Evolutionary conservation across 116 monocot genomes (phyloP), one percentile per base, ranked within the genome.

Genomic region (Papilionanthe hybrid): DNA sequence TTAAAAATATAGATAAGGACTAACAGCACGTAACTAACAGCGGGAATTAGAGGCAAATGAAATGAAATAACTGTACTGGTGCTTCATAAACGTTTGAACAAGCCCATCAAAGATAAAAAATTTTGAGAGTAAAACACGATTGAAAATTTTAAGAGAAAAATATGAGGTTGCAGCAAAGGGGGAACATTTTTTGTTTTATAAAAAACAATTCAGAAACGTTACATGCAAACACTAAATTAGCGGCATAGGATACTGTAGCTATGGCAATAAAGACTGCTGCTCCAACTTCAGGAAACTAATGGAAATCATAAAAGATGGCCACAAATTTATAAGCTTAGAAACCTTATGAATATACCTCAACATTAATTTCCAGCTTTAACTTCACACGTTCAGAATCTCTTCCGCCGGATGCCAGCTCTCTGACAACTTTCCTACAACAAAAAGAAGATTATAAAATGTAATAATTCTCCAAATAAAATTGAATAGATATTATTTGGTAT

Each of bases 381-480:
- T 86, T 92, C 43, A 94, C 89, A 77, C 97, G 88, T 78, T 94
- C 94, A 75, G 97, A 78, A 80, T 91, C 90, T 63, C 92, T 88
- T 81, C 87, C 88, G 68, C 94, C 97, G 57, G 94, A 91, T 81
- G 89, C 92, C 80, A 42, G 75, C 78, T 97, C 94, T 75, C 91
- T 87, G 42, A 97, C 63, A 82, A 97, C 91, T 84, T 94, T 97
- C 79, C 97, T 97, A 82, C 58, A 43, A 77, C 23, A 25, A 27
- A 9, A 58, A 30, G 15, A 3, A 60, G 22, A 68, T 68, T 9
- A 30, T 68, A 29, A 65, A 65, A 9, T 30, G 66, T 28, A 72
- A 43, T 42, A 42, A 9, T 69, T 22, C 72, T 42, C 20, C 43
- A n/a, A 41, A 43, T 43, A 72, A 72, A n/a, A 20, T 43, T 42